A percentile compares a stretch with the other conserved stretches of the same genome.
phyloP scores from a whole-genome alignment of 108 stramenopile species.

The Conticribra weissflogii region DNA sequence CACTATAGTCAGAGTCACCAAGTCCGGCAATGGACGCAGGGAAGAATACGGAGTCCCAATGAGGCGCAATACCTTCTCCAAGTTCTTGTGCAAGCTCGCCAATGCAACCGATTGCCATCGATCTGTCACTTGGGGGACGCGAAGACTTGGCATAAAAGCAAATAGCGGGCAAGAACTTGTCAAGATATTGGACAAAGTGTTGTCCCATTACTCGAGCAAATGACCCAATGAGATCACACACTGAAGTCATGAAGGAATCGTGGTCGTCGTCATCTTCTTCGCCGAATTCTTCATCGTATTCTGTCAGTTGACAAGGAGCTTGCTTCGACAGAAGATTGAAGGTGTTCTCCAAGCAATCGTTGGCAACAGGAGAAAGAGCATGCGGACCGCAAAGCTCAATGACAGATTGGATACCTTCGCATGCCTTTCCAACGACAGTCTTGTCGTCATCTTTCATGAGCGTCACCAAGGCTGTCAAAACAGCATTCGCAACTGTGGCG shows the following conservation, averaged over 20 bases:
- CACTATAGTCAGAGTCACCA: conserved; percentile 86
- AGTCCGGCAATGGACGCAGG: conserved; percentile 81
- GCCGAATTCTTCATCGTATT: conserved; percentile 64
- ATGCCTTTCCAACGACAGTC: conserved; percentile 85
- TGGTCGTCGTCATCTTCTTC: conserved; percentile 94
- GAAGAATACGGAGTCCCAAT: conserved; percentile 84
- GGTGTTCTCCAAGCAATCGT: conserved; percentile 66
- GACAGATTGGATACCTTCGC: conserved; percentile 87
- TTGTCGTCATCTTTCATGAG: conserved; percentile 87
- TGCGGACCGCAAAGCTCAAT: conserved; percentile 89
- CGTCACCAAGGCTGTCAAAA: conserved; percentile 75
- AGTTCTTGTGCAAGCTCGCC: conserved; percentile 94
- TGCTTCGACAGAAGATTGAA: conserved; percentile 75
- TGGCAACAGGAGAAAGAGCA: conserved; percentile 69
- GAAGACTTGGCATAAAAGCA: conserved; percentile 89
- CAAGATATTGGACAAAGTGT: conserved; percentile 80
- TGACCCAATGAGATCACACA: conserved; percentile 87
- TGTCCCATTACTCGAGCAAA: conserved; percentile 86
- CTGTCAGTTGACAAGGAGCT: conserved; percentile 76
- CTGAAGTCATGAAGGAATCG: conserved; percentile 89
- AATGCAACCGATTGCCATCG: conserved; percentile 95
- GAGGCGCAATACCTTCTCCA: conserved; percentile 65
- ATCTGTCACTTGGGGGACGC: conserved; percentile 88
- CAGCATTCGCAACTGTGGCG: conserved; percentile 63
- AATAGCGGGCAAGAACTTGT: conserved; percentile 86